A percentile compares a stretch with the other conserved stretches of the same genome.
These are phyloP conservation scores for Sclerotinia spermophila DNA, from an alignment of 2,329 filamentous ascomycete species.

Conservation along the genomic window DNA sequence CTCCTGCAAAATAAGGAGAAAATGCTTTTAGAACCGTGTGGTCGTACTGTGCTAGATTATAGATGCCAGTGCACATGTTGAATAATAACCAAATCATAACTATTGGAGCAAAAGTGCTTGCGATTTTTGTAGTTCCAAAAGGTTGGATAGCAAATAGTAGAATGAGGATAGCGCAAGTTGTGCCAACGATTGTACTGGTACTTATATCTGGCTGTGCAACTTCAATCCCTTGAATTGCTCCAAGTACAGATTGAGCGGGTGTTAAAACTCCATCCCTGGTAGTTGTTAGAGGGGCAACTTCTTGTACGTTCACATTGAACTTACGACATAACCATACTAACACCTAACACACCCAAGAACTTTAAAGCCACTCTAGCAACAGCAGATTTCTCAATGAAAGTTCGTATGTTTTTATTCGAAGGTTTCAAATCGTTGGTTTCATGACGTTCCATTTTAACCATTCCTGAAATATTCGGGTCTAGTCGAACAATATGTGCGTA, in stretches of 20 bases:
- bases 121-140: conserved; percentile 59
- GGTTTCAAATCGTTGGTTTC: conserved; percentile 52
- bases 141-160: conserved; percentile 63
- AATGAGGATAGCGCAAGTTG: conserved; percentile 61
- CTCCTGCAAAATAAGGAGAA: conserved; percentile 56
- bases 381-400: conserved; percentile 54
- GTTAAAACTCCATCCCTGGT: conserved; percentile 59
- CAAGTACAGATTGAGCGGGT: conserved; percentile 66
- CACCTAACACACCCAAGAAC: conserved; percentile 60
- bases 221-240: conserved; percentile 61
- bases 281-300: conserved; percentile 12
- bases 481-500: conserved; percentile 57
- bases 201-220: conserved; percentile 56
- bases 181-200: conserved; percentile 58
- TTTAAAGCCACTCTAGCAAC: conserved; percentile 54
- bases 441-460: conserved; percentile 57
- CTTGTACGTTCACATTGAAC: background rate
- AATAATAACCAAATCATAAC: conserved; percentile 65
- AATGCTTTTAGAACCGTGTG: conserved; percentile 54
- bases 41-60: conserved; percentile 53
- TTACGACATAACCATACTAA: conserved; percentile 59
- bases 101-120: conserved; percentile 60
- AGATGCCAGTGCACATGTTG: conserved; percentile 61
- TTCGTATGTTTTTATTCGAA: conserved; percentile 51
- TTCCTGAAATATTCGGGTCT: conserved; percentile 54